phyloP scores from a whole-genome alignment of 768 basidiomycete species.

The Boletus insuetus region DNA sequence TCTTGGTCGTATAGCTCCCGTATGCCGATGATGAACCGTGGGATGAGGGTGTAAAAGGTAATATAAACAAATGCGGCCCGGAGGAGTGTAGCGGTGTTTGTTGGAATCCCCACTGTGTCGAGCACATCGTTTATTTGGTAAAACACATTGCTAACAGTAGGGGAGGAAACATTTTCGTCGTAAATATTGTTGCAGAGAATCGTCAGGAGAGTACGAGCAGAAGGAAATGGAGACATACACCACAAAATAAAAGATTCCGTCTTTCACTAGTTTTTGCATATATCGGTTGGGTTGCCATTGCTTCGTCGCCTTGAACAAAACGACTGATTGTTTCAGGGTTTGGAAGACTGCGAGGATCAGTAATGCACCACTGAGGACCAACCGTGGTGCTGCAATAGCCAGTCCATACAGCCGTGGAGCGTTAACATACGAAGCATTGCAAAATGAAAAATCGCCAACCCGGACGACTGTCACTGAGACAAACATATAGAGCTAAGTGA shows the following conservation, averaged over 20 bases:
- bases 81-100: neutral
- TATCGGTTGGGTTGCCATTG: constrained; percentile 8
- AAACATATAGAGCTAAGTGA: neutral
- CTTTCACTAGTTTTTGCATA: neutral
- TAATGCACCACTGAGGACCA: neutral
- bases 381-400: neutral
- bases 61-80: neutral
- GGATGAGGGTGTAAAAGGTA: neutral
- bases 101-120: neutral
- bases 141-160: neutral
- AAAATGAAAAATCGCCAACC: neutral
- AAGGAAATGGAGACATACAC: no score
- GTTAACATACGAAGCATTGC: neutral
- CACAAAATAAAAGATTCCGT: no score
- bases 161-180: no score
- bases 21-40: neutral
- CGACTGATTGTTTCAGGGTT: neutral
- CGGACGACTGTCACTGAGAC: neutral
- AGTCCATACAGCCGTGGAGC: neutral
- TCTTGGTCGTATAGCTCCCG: neutral
- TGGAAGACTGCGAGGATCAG: neutral
- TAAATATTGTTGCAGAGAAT: no score
- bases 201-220: no score
- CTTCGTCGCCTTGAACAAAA: constrained; percentile 1
- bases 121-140: neutral